Evolutionary conservation across 192 early-diverging fungal species (phyloP), one percentile per base, ranked within the genome.

Genomic region (Gaertneriomyces semiglobifer): DNA sequence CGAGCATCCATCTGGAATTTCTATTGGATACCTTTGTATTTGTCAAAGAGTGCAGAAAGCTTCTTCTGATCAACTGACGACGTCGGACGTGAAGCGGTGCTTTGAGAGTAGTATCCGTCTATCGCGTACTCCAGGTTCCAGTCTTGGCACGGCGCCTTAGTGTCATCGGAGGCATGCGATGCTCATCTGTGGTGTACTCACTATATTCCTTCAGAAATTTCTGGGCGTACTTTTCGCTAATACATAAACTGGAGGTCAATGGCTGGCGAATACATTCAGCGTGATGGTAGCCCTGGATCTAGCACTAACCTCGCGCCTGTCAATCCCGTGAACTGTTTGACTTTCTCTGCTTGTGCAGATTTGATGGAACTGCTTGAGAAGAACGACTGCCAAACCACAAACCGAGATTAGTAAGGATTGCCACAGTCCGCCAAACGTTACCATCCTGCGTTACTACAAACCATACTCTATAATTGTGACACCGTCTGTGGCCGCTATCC

Each of bases 51-150:
- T 40, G 74, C 74, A 44, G 74, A 63, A 33, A 91, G 69, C 53
- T 79, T 74, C 44, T 72, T 65, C 12, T 52, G 53, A 54, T 82
- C 74, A 8, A 41, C 52, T 18, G 33, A 56, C 44, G 45, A 44
- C 9, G 40, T 50, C 45, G 45, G 39, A 43, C 60, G 60, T 42
- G 51, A 20, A 25, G 53, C 45, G 41, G 18, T 71, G 58, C 42
- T 79, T 58, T 11, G 76, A 71, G 62, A 12, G 25, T 82, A 92
- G 67, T 72, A 88, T 38, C 16, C 69, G 65, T 89, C 84, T 16
- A 89, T 77, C 7, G 90, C 89, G 12, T 69, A 64, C 53, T 89
- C 81, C 1, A 91, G 52, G 62, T 90, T 82, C 89, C 89, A 91
- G 48, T 82, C 66, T 84, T 62, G 48, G 48, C 43, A 14, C n/a